Conservation (phyloP, 148 eudicot genomes). For the Fagopyrum tataricum region DNA sequence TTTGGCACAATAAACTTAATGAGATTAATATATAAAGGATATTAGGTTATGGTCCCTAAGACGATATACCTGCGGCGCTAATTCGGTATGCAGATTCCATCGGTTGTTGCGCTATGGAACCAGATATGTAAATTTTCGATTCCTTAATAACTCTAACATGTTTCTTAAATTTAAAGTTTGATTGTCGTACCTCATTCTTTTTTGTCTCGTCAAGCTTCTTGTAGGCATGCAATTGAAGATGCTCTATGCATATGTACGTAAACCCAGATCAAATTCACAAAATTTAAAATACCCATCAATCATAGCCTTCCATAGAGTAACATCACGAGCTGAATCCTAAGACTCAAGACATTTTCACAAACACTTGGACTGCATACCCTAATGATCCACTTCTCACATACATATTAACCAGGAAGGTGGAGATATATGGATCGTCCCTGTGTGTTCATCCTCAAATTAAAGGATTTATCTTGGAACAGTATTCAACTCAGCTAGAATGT, state of each 20-base stretch:
- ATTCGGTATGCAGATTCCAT: no score
- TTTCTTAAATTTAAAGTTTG: no score
- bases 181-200: neutral
- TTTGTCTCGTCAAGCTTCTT: conserved; percentile 26
- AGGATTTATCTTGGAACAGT: neutral
- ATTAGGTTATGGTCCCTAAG: no score
- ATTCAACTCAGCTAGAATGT: neutral
- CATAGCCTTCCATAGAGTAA: conserved; percentile 43
- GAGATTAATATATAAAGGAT: no score
- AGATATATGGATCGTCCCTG: conserved; percentile 43
- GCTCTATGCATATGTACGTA: no score
- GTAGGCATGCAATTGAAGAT: conserved; percentile 23
- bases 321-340: conserved; percentile 23
- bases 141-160: no score
- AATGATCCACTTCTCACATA: conserved; percentile 40
- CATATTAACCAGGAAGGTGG: conserved; percentile 32
- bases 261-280: conserved; percentile 24
- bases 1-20: no score
- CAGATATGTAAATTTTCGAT: no score
- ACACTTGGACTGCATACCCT: conserved; percentile 31
- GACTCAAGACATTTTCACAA: conserved; percentile 24
- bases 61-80: no score
- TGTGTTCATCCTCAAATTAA: no score
- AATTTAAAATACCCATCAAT: conserved; percentile 35
- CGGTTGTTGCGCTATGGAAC: no score